Evolutionary conservation across 1,284 basidiomycete species (phyloP).

Genomic region (Nidula niveotomentosa): DNA sequence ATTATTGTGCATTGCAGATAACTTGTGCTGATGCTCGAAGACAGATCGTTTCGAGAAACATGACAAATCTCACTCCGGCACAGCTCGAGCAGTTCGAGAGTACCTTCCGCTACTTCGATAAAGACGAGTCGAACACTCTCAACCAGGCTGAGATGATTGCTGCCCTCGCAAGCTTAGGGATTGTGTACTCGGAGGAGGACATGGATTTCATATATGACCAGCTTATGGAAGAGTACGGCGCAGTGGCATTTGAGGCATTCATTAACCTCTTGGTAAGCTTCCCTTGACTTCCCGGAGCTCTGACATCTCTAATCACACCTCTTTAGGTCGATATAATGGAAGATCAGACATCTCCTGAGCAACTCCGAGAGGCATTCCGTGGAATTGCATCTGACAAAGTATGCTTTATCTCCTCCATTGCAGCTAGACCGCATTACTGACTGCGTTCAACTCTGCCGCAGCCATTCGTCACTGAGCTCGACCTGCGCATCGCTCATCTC

Average conservation of each 20-base stretch:
- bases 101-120: conserved; percentile 97
- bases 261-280: conserved; percentile 83
- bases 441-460: conserved; percentile 29
- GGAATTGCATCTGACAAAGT: conserved; percentile 92
- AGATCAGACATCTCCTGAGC: conserved; percentile 92
- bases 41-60: conserved; percentile 88
- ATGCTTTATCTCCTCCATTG: conserved; percentile 12
- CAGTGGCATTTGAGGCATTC: conserved; percentile 93
- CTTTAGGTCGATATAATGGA: conserved; percentile 90
- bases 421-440: no score
- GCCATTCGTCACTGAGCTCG: conserved; percentile 93
- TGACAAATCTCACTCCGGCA: conserved; percentile 92
- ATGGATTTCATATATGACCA: conserved; percentile 86
- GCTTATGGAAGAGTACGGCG: conserved; percentile 83
- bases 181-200: conserved; percentile 92
- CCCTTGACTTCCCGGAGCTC: neutral
- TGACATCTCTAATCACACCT: conserved; percentile 6
- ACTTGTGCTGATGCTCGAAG: conserved; percentile 2
- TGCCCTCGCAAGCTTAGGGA: conserved; percentile 91
- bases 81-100: conserved; percentile 97
- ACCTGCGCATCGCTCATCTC: conserved; percentile 86
- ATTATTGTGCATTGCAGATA: conserved; percentile 1
- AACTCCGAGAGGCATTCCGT: conserved; percentile 92
- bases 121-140: conserved; percentile 89
- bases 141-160: conserved; percentile 87